Percentiles rank a stretch among this genome's conserved stretches.
phyloP scores from a whole-genome alignment of 495 filamentous ascomycete species.

The Tuber microsphaerosporum region DNA sequence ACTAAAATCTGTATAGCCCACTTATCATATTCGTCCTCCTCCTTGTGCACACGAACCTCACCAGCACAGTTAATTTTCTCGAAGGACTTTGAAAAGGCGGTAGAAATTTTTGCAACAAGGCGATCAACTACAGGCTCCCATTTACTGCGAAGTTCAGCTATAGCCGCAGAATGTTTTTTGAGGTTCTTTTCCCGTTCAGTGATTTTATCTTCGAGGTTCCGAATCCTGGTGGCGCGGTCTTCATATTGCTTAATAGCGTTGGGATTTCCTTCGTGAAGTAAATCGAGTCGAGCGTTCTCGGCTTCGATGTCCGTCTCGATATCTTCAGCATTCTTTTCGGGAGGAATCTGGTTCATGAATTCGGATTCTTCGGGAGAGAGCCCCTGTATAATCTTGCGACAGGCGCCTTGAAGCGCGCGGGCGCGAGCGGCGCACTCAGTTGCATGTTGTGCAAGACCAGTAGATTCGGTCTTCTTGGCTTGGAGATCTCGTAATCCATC shows the following conservation, averaged over 20 bases:
- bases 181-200: slow-evolving; percentile 49
- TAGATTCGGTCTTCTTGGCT: slow-evolving; percentile 44
- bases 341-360: slow-evolving; percentile 42
- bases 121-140: slow-evolving; percentile 85
- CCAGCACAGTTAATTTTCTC: slow-evolving; percentile 92
- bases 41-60: slow-evolving; percentile 72
- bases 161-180: slow-evolving; percentile 50
- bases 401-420: slow-evolving; percentile 37
- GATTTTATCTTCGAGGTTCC: slow-evolving; percentile 45
- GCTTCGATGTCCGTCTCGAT: slow-evolving; percentile 68
- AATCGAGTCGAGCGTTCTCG: slow-evolving; percentile 63
- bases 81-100: slow-evolving; percentile 84
- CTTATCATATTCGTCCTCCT: slow-evolving; percentile 76
- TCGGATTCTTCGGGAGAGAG: slow-evolving; percentile 43
- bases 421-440: background rate
- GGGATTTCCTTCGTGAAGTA: slow-evolving; percentile 72
- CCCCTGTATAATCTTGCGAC: slow-evolving; percentile 43
- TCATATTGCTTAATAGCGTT: slow-evolving; percentile 73
- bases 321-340: slow-evolving; percentile 53
- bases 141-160: slow-evolving; percentile 50
- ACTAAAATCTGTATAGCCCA: slow-evolving; percentile 93
- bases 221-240: slow-evolving; percentile 54
- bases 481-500: slow-evolving; percentile 54
- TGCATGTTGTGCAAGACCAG: slow-evolving; percentile 19
- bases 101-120: slow-evolving; percentile 72